Conservation (phyloP, 176 grass and related monocot species). For the Thinopyrum elongatum region DNA sequence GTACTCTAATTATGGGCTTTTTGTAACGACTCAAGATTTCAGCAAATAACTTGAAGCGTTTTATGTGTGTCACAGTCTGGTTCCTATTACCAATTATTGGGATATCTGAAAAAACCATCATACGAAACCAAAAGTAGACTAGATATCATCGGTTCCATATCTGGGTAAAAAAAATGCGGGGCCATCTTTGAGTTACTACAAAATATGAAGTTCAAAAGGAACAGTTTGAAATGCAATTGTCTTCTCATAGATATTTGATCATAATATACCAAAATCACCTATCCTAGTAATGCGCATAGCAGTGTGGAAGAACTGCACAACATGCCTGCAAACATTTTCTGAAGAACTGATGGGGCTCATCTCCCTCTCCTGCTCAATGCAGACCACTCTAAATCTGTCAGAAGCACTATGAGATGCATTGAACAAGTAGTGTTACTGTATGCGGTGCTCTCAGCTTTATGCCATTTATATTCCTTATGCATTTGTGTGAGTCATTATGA, state of each 20-base stretch:
- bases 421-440: not conserved
- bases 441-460: not conserved
- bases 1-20: not conserved
- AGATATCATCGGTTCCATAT: not conserved
- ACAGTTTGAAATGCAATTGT: not conserved
- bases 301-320: not conserved
- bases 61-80: not conserved
- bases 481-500: constrained; percentile 1
- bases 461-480: not conserved
- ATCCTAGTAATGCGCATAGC: not conserved
- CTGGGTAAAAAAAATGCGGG: too few relatives aligned
- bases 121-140: not conserved
- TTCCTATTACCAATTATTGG: not conserved
- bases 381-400: not conserved
- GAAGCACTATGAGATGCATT: not conserved
- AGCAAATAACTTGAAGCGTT: not conserved
- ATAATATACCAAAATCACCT: not conserved
- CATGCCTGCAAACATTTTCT: not conserved
- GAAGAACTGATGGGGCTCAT: not conserved
- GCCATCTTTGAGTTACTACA: not conserved
- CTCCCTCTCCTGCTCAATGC: not conserved
- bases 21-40: not conserved
- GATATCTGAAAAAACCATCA: not conserved
- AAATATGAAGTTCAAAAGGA: not conserved
- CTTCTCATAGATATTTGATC: not conserved